Percentiles rank a stretch among this genome's conserved stretches.
Evolutionary conservation across 768 basidiomycete species (phyloP).

Genomic region (Lanmaoa pseudosensibilis): DNA sequence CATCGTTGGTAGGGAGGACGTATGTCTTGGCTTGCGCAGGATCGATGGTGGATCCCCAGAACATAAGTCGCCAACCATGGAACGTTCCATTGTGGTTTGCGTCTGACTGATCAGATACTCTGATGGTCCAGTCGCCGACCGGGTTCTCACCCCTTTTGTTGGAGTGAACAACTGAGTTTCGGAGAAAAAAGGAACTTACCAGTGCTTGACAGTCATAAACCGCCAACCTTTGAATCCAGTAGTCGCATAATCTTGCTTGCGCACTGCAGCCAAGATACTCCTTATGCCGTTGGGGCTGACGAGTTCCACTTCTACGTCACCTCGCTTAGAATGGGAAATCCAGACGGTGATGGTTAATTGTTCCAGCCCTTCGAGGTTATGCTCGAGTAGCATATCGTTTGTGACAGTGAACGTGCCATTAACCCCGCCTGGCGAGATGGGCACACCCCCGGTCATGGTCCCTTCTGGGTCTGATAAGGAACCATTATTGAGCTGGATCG

Average conservation of each 20-base stretch:
- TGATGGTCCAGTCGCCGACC: constrained; percentile 86
- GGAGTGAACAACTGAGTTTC: constrained; percentile 14
- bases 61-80: constrained; percentile 87
- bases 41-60: constrained; percentile 90
- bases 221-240: constrained; percentile 91
- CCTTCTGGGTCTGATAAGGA: constrained; percentile 46
- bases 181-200: constrained; percentile 47
- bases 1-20: constrained; percentile 54
- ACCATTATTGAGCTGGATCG: constrained; percentile 64
- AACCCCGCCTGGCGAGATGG: constrained; percentile 67
- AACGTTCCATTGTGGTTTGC: constrained; percentile 61
- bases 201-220: constrained; percentile 99
- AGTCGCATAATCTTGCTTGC: constrained; percentile 60
- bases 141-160: constrained; percentile 84
- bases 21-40: constrained; percentile 62
- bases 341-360: constrained; percentile 92
- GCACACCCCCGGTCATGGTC: constrained; percentile 60
- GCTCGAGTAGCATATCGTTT: constrained; percentile 58
- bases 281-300: constrained; percentile 81
- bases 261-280: constrained; percentile 77
- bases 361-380: constrained; percentile 87
- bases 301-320: constrained; percentile 92
- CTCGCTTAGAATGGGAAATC: constrained; percentile 84
- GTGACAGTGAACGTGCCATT: constrained; percentile 65
- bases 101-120: constrained; percentile 78